These are phyloP conservation scores for Arxiozyma bovina DNA, from an alignment of 1,139 yeast genomes.

Conservation along the genomic window DNA sequence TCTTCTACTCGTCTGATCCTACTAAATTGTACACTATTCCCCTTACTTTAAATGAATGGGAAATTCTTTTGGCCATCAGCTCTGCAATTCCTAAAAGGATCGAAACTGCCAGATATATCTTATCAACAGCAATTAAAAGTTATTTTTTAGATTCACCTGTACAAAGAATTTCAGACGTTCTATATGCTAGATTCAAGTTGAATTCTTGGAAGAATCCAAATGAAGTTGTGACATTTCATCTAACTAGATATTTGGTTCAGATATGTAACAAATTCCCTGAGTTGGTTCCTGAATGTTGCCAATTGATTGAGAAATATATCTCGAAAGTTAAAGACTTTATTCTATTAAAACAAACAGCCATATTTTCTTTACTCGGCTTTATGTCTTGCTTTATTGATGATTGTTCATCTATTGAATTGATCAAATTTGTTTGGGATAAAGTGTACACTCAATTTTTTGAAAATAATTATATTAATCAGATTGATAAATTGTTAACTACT, in stretches of 20 bases:
- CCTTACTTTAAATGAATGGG: slow-evolving; percentile 52
- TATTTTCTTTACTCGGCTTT: slow-evolving; percentile 28
- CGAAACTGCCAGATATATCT: slow-evolving; percentile 43
- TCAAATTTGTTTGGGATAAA: slow-evolving; percentile 16
- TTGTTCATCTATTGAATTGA: slow-evolving; percentile 15
- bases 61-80: slow-evolving; percentile 60
- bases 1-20: slow-evolving; percentile 21
- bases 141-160: slow-evolving; percentile 54
- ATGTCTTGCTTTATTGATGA: slow-evolving; percentile 23
- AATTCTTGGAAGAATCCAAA: slow-evolving; percentile 41
- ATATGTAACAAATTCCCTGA: slow-evolving; percentile 31
- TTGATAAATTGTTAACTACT: slow-evolving; percentile 17
- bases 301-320: slow-evolving; percentile 27
- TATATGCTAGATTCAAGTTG: slow-evolving; percentile 35
- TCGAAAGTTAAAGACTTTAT: slow-evolving; percentile 17
- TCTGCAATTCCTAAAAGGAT: slow-evolving; percentile 37
- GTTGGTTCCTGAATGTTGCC: slow-evolving; percentile 16
- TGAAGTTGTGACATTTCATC: slow-evolving; percentile 31
- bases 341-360: slow-evolving; percentile 20
- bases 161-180: slow-evolving; percentile 44
- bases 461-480: slow-evolving; percentile 15
- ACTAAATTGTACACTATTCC: slow-evolving; percentile 34
- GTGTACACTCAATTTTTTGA: slow-evolving; percentile 15
- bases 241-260: slow-evolving; percentile 30
- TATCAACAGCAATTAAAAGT: slow-evolving; percentile 42